These are phyloP conservation scores for Trichoderma citrinoviride DNA, from an alignment of 2,329 filamentous ascomycete genomes.

Conservation along the genomic window DNA sequence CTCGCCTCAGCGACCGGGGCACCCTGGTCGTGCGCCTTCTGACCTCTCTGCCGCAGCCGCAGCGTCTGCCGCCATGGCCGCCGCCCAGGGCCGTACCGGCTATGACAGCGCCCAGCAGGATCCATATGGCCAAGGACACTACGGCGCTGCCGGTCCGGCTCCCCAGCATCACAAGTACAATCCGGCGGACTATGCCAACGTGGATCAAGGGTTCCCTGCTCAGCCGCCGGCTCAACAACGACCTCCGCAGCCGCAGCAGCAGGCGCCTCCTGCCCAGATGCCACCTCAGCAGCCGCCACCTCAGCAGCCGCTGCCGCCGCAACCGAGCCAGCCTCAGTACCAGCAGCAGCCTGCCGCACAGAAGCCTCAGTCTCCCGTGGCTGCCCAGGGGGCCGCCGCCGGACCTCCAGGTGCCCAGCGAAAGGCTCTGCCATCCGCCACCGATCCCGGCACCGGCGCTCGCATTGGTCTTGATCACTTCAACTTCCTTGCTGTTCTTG, in stretches of 20 bases:
- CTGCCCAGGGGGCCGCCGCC: slow-evolving; percentile 30
- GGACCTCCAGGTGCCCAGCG: slow-evolving; percentile 28
- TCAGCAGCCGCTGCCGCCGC: slow-evolving; percentile 33
- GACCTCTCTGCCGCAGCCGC: slow-evolving; percentile 57
- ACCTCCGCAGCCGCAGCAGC: slow-evolving; percentile 37
- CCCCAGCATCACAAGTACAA: slow-evolving; percentile 67
- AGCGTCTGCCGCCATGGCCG: slow-evolving; percentile 56
- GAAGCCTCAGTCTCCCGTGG: slow-evolving; percentile 37
- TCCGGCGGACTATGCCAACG: slow-evolving; percentile 70
- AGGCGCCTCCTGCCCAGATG: slow-evolving; percentile 38
- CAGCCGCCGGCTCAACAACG: slow-evolving; percentile 35
- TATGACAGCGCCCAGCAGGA: slow-evolving; percentile 38
- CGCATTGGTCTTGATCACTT: slow-evolving; percentile 97
- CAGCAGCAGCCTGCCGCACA: slow-evolving; percentile 35
- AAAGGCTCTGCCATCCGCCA: slow-evolving; percentile 68
- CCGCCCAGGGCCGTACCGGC: slow-evolving; percentile 37
- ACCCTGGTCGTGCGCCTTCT: slow-evolving; percentile 54
- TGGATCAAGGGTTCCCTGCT: slow-evolving; percentile 46
- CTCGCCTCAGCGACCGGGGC: slow-evolving; percentile 49
- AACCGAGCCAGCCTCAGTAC: slow-evolving; percentile 37
- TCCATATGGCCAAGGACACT: slow-evolving; percentile 35
- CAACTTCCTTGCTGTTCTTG: slow-evolving; percentile 96
- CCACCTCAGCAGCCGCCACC: slow-evolving; percentile 38
- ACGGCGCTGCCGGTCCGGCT: slow-evolving; percentile 32
- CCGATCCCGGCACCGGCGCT: slow-evolving; percentile 69